Evolutionary conservation across 768 basidiomycete genomes (phyloP).

Genomic region (Leccinellum albellum): DNA sequence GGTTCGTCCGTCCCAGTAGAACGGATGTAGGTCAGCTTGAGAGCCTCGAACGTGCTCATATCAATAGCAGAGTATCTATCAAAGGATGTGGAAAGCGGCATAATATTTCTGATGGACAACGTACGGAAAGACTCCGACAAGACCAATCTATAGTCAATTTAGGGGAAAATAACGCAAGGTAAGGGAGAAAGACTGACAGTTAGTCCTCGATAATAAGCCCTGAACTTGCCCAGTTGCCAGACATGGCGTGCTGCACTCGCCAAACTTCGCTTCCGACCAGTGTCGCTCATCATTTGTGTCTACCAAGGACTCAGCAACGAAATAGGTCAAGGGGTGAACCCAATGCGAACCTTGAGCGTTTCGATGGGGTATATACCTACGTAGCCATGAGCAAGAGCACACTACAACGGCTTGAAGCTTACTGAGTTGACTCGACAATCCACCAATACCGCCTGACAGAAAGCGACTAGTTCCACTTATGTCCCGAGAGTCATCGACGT

Average conservation of each 20-base stretch:
- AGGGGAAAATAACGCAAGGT: constrained; percentile 10
- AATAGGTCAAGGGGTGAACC: not conserved
- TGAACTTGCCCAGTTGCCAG: constrained; percentile 74
- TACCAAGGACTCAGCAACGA: constrained; percentile 17
- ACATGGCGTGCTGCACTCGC: constrained; percentile 63
- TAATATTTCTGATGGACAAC: constrained; percentile 20
- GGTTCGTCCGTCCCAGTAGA: constrained; percentile 90
- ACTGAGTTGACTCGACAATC: constrained; percentile 91
- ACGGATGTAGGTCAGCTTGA: constrained; percentile 85
- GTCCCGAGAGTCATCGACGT: constrained; percentile 82
- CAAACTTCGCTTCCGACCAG: constrained; percentile 58
- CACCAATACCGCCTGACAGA: constrained; percentile 92
- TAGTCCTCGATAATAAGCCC: constrained; percentile 89
- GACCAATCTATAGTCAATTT: constrained; percentile 63
- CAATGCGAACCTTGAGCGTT: constrained; percentile 72
- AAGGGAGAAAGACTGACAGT: constrained; percentile 53
- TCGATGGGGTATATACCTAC: constrained; percentile 95
- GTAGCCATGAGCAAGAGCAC: constrained; percentile 15
- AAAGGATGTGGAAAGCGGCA: constrained; percentile 2
- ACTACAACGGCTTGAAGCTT: constrained; percentile 28
- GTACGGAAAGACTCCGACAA: constrained; percentile 94
- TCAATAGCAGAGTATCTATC: constrained; percentile 88
- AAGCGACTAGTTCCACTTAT: constrained; percentile 93
- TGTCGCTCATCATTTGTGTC: constrained; percentile 97
- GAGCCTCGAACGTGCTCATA: constrained; percentile 94